A percentile compares a stretch with the other conserved stretches of the same genome.
phyloP scores from a whole-genome alignment of 306 rosid species.

The Rubus idaeus region DNA sequence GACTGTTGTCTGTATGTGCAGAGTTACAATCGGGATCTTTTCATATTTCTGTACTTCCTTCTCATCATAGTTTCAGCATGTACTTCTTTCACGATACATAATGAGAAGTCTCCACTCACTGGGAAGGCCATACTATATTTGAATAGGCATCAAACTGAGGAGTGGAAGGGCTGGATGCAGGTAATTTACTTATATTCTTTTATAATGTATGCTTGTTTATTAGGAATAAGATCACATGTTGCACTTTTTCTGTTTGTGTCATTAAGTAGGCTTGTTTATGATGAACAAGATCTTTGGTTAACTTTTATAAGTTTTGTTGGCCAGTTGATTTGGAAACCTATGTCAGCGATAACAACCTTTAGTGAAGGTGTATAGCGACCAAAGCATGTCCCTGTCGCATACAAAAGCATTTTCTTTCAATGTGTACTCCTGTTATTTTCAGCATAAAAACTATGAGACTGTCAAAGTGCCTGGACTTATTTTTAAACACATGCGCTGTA shows the following conservation, averaged over 20 bases:
- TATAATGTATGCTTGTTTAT: conserved; percentile 13
- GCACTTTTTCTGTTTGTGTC: conserved; percentile 1
- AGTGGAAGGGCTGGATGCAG: conserved; percentile 99
- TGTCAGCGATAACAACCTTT: background rate
- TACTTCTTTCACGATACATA: conserved; percentile 75
- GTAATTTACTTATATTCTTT: conserved; percentile 26
- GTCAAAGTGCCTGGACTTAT: background rate
- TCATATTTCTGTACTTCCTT: conserved; percentile 79
- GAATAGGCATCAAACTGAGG: conserved; percentile 99
- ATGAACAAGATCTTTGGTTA: conserved; percentile 11
- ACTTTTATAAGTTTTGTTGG: background rate
- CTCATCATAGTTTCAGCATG: conserved; percentile 87
- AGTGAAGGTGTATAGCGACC: background rate
- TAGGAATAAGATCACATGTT: background rate
- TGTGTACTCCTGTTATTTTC: conserved; percentile 22
- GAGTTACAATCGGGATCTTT: conserved; percentile 94
- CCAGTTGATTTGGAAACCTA: background rate
- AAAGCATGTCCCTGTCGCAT: conserved; percentile 12
- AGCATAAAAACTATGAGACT: too few species aligned
- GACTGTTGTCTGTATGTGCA: conserved; percentile 46
- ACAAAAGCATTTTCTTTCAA: conserved; percentile 12
- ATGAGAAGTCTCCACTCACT: conserved; percentile 79
- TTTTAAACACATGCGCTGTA: background rate
- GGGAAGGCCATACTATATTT: conserved; percentile 87
- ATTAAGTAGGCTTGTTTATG: conserved; percentile 9